Conservation (phyloP, 1,284 basidiomycete species). For the Malassezia dermatis region DNA sequence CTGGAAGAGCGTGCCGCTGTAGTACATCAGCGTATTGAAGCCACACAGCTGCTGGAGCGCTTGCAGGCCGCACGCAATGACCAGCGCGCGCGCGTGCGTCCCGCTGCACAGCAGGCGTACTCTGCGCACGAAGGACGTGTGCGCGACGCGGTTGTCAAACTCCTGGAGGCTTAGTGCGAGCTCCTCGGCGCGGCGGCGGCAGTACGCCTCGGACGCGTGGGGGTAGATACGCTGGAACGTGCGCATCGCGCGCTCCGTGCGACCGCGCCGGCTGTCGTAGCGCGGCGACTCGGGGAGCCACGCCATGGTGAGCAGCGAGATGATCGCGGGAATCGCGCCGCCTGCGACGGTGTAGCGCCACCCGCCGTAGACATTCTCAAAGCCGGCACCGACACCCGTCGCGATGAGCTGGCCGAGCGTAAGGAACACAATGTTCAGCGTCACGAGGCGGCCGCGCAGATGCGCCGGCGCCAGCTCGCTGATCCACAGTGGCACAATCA, state of each 20-base stretch:
- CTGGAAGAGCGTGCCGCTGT: constrained; percentile 47
- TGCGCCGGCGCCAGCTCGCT: constrained; percentile 48
- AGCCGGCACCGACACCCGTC: constrained; percentile 37
- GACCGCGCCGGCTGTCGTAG: constrained; percentile 38
- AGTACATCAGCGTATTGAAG: constrained; percentile 50
- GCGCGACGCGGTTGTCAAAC: neutral
- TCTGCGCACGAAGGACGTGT: constrained; percentile 4
- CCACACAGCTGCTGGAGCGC: constrained; percentile 46
- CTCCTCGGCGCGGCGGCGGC: constrained; percentile 43
- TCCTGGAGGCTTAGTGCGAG: constrained; percentile 32
- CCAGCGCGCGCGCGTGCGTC: constrained; percentile 13
- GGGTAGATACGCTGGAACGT: constrained; percentile 38
- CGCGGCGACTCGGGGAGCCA: constrained; percentile 48
- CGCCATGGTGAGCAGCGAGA: constrained; percentile 33
- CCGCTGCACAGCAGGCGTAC: constrained; percentile 7
- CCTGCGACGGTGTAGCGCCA: constrained; percentile 49
- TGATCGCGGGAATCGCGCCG: constrained; percentile 41
- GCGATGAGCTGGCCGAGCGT: constrained; percentile 49
- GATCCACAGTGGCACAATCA: constrained; percentile 48
- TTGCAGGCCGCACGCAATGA: constrained; percentile 26
- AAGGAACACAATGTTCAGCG: constrained; percentile 46
- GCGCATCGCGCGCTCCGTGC: constrained; percentile 28
- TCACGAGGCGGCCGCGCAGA: constrained; percentile 48
- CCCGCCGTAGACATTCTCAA: constrained; percentile 26
- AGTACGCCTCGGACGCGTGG: constrained; percentile 32